Evolutionary conservation across 495 filamentous ascomycete genomes (phyloP), one percentile per base, ranked within the genome.

Genomic region (Tuber indicum): DNA sequence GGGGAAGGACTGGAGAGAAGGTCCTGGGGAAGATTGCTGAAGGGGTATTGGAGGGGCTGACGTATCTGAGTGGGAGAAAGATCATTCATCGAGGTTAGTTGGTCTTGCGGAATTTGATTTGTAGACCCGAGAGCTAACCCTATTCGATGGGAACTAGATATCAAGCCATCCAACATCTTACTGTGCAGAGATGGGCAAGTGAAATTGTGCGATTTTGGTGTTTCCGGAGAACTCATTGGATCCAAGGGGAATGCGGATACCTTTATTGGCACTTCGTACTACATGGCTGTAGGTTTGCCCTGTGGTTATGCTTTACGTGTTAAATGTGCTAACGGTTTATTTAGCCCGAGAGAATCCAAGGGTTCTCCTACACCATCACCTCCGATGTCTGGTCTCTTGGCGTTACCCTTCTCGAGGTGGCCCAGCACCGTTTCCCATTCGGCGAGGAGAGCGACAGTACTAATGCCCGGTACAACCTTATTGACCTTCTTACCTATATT

Each of bases 191-290:
- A 93, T 80, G 96, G 96, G 45, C 92, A 96, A 80, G 96, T 98
- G 72, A 98, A 98, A 86, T 90, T 99, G 14, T 99, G 96, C 86
- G 96, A 99, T 85, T 99, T 99, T 81, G 96, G 96, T 80, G 96
- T 99, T 75, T 94, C 92, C 74, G 96, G 96, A 76, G 96, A 98
- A 86, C 97, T 97, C 84, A 81, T 84, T 45, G 96, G 96, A 78
- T 98, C 96, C 74, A 98, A 98, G 84, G 96, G 96, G 45, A 96
- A 98, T 83, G 96, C 96, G 77, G 98, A 98, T 85, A 99, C 96
- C 7, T 99, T 98, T 83, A 99, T 99, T 83, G 96, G 96, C 41
- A 99, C 96, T 47, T 96, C 93, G 32, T 98, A 98, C 85, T 99
- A 99, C 86, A 99, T 99, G 96, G 96, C 96, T 74, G 82, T 83